Evolutionary conservation across 352 stramenopile genomes (phyloP), one percentile per base, ranked within the genome.

Genomic region (Phytopythium chamaehyphon): DNA sequence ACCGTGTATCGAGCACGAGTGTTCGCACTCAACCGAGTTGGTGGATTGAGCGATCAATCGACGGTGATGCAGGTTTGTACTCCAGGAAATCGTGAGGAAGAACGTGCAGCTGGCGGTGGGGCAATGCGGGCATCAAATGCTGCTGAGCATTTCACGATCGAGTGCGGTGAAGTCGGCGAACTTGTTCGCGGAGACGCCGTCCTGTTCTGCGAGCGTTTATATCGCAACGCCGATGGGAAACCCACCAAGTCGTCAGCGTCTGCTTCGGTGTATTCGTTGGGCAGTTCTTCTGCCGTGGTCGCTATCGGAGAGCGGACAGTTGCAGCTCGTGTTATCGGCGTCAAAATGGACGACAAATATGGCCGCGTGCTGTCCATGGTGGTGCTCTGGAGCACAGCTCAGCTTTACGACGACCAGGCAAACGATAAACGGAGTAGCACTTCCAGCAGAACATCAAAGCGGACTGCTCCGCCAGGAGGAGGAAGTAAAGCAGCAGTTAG

Each of bases 131-230:
- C 33, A 10, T 26, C 46, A 19, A 52, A 69, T 33, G 81, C 73
- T 26, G 76, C 68, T 1, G 76, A 86, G 14, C 75, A 84, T 39
- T 91, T 93, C 54, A 75, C 74, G 10, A 57, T 93, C 49, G 82
- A 94, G 66, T 89, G 77, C 37, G 65, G 58, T 14, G 74, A 80
- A 39, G 69, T 79, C 19, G 87, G 86, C 24, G 87, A 97, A 45
- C 57, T 97, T 22, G 86, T 96, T 12, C 64, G 76, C 1, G 88
- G 90, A 9, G 91, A 98, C 55, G 93, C 85, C 23, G 89, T 97
- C 5, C 77, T 98, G 40, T 97, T 97, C 54, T 95, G 86, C 21
- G 90, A 98, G 61, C 79, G 91, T 16, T 74, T 98, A n/a, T 78
- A 87, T 44, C 71, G 66, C 22, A 73, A 40, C n/a, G 66, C 64